Evolutionary conservation across 345 rosid species (phyloP).

Genomic region (Populus ilicifolia): DNA sequence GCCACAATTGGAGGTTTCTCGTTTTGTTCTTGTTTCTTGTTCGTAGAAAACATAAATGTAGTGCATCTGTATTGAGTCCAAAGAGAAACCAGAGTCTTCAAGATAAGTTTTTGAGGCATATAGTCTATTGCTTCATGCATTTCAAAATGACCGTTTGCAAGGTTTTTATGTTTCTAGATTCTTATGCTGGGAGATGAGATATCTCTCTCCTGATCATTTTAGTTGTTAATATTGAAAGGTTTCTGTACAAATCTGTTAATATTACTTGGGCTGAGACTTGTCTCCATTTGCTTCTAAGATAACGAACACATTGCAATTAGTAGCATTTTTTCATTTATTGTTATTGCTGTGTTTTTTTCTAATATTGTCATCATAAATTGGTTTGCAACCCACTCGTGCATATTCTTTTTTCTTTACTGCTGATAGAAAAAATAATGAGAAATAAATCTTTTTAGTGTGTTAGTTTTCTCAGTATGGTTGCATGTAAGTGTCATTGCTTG

Average conservation of each 20-base stretch:
- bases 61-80: background rate
- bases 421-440: background rate
- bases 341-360: background rate
- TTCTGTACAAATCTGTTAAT: background rate
- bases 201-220: background rate
- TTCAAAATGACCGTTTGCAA: background rate
- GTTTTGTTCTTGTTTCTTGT: slow-evolving; percentile 24
- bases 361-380: background rate
- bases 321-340: background rate
- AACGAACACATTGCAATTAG: background rate
- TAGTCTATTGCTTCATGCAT: background rate
- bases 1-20: slow-evolving; percentile 67
- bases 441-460: background rate
- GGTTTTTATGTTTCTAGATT: background rate
- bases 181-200: background rate
- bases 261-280: background rate
- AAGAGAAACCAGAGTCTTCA: slow-evolving; percentile 5
- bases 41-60: slow-evolving; percentile 8
- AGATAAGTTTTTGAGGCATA: background rate
- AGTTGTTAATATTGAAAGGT: background rate
- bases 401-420: background rate
- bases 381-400: too few species aligned
- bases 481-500: background rate
- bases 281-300: background rate
- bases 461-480: background rate